phyloP scores from a whole-genome alignment of 1,284 basidiomycete species.

The Schizophyllum commune region DNA sequence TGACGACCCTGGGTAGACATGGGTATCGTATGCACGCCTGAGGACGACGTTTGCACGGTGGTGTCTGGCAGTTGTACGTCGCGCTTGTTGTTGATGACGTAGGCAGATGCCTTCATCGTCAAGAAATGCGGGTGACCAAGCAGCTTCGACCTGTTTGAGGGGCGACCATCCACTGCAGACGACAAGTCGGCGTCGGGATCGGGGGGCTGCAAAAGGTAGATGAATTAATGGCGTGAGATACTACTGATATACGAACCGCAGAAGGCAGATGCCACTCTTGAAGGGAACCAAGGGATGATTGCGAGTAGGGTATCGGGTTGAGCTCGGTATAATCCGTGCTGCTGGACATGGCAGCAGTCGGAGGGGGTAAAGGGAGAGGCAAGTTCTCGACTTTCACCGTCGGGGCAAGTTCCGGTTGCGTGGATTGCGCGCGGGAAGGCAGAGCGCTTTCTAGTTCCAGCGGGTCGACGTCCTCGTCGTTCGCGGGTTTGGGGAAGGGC shows the following conservation, averaged over 20 bases:
- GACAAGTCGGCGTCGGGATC: slow-evolving; percentile 18
- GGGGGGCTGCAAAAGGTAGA: not conserved
- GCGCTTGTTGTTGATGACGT: slow-evolving; percentile 53
- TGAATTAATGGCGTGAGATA: not conserved
- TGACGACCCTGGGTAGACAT: slow-evolving; percentile 59
- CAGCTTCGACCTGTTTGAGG: not conserved
- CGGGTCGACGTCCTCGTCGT: slow-evolving; percentile 24
- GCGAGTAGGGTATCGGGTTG: slow-evolving; percentile 58
- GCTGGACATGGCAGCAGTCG: slow-evolving; percentile 37
- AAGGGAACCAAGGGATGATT: slow-evolving; percentile 53
- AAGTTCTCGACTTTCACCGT: slow-evolving; percentile 21
- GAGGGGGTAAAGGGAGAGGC: slow-evolving; percentile 23
- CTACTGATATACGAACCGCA: not conserved
- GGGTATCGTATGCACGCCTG: slow-evolving; percentile 38
- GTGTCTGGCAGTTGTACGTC: slow-evolving; percentile 21
- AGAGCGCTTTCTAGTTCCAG: slow-evolving; percentile 1
- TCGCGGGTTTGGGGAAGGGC: slow-evolving; percentile 43
- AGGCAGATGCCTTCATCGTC: slow-evolving; percentile 48
- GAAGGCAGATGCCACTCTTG: slow-evolving; percentile 63
- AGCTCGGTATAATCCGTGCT: slow-evolving; percentile 50
- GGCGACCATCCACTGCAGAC: slow-evolving; percentile 8
- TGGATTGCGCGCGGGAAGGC: not conserved
- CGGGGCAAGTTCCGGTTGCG: not conserved
- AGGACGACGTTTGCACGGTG: not conserved
- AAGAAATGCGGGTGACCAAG: slow-evolving; percentile 26